Evolutionary conservation across 2,329 filamentous ascomycete genomes (phyloP), one percentile per base, ranked within the genome.

Genomic region (Cercospora canescens): DNA sequence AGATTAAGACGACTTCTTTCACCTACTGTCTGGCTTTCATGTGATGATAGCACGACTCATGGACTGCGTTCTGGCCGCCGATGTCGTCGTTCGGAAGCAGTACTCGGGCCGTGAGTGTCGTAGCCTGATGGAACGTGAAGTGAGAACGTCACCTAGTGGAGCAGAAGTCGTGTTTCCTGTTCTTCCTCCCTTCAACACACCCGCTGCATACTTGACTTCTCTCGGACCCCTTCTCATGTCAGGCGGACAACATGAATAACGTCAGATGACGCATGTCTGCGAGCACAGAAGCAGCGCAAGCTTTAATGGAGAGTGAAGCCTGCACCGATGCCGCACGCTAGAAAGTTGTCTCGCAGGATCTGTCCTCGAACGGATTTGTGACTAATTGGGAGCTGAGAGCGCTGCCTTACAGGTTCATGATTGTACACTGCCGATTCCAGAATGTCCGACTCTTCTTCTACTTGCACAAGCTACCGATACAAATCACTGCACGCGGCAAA

Each of bases 41-140:
- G 32, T 37, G 59, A n/a, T n/a, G n/a, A 54, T 8, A 34, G 11
- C 28, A 34, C 32, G 59, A 21, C 59, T 62, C 41, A 37, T 62
- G 39, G 48, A 62, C 45, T 52, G 32, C 28, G 41, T 62, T 34
- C 21, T 39, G 59, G 41, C 32, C 59, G 59, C 59, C 59, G 59
- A 62, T 62, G 59, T 62, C 59, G 59, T 62, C 45, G 59, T 54
- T 35, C 52, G 52, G 52, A 56, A 56, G 52, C 34, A 34, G 52
- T 30, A 35, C 28, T 56, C 52, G 32, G 32, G 52, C 52, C 45
- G 45, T 56, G 52, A 35, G 52, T 35, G 34, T 35, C 28, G 52
- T 56, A 50, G 45, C 52, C 52, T n/a, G 16, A 52, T 32, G 16
- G 18, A 30, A 6, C 48, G 52, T 34, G 28, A 56, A 56, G 32